These are phyloP conservation scores for Hypoxylon intermedium DNA, from an alignment of 495 filamentous ascomycete species.

Conservation along the genomic window DNA sequence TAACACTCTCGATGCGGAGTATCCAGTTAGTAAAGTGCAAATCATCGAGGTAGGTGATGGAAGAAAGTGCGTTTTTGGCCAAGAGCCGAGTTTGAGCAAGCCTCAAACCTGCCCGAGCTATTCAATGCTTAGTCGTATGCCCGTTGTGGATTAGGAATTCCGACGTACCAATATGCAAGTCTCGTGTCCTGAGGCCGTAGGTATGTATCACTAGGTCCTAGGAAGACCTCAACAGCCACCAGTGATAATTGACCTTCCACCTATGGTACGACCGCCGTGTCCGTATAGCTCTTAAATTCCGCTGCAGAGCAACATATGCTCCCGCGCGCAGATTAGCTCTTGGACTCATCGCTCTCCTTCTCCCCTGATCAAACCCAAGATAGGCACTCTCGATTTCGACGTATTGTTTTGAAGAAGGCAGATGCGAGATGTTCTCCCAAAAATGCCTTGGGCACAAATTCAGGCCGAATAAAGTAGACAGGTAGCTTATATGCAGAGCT, in stretches of 20 bases:
- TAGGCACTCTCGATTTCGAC: background rate
- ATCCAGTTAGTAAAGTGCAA: background rate
- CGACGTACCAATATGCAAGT: background rate
- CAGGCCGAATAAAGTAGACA: conserved; percentile 3
- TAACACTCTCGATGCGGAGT: too few species aligned
- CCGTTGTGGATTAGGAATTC: background rate
- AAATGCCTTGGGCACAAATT: background rate
- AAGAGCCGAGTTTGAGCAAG: too few species aligned
- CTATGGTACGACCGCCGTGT: too few species aligned
- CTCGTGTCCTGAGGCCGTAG: too few species aligned
- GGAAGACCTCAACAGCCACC: too few species aligned
- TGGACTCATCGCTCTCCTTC: background rate
- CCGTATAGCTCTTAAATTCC: too few species aligned
- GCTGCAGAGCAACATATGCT: too few species aligned
- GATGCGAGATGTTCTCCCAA: background rate
- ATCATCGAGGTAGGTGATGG: too few species aligned
- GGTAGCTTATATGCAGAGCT: background rate
- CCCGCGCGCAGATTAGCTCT: too few species aligned
- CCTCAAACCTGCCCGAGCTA: too few species aligned
- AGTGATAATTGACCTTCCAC: background rate
- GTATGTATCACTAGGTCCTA: too few species aligned
- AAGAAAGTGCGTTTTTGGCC: background rate
- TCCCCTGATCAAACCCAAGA: background rate
- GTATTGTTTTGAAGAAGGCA: background rate
- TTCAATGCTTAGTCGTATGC: background rate